Evolutionary conservation across 2,329 filamentous ascomycete genomes (phyloP), one percentile per base, ranked within the genome.

Genomic region (Dothiorella sarmentorum): DNA sequence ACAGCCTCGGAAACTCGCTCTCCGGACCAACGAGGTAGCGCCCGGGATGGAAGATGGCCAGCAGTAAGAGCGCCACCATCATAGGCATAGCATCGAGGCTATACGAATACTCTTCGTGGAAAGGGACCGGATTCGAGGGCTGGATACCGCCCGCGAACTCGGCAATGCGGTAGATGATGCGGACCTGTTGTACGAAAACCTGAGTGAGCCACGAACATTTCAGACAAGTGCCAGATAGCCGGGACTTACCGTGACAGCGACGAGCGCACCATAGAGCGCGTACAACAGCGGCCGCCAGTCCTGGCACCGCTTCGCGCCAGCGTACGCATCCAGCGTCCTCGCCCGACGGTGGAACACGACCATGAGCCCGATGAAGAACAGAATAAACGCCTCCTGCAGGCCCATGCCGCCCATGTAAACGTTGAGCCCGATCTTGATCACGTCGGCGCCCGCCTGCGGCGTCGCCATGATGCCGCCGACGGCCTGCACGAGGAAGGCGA

Each of bases 111-210:
- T 66, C 74, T 63, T 85, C 82, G 61, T 82, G 73, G 40, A 69
- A 75, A 0, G 80, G 76, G 18, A 82, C 70, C 0, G 73, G 70
- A 64, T 80, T 81, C n/a, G 69, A 63, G 1, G 61, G 47, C 38
- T 70, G 68, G 18, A 79, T 65, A 10, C 80, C 81, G 3, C 73
- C 71, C 0, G 75, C 74, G 64, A 81, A 87, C 67, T 87, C 83
- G 55, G 76, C 69, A 2, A 88, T 74, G 27, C 84, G 82, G 69
- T 81, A 88, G 62, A 85, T 78, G 66, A 87, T 85, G 31, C 84
- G 80, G 26, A 67, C 62, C 58, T 60, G n/a, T n/a, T n/a, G n/a
- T n/a, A n/a, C 9, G 17, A 42, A 1, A 35, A 13, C 4, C 2
- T 7, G 17, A 6, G 7, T 33, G 2, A n/a, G 20, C 15, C 13